phyloP scores from a whole-genome alignment of 2,329 filamentous ascomycete species.

The Iodosphaeria phyllophila region DNA sequence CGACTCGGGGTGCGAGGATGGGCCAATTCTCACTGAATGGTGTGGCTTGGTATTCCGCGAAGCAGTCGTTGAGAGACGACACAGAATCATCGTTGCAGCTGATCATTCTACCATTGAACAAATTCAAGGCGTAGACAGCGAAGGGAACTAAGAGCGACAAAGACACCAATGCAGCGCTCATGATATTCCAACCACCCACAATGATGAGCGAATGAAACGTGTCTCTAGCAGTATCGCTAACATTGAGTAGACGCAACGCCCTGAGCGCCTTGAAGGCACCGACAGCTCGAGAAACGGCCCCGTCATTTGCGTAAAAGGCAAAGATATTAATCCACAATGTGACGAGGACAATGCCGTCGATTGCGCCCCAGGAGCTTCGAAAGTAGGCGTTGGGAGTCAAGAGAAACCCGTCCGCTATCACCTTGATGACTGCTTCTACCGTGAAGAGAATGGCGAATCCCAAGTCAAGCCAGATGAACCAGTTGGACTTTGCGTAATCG shows the following conservation, averaged over 20 bases:
- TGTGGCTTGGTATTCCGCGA: conserved; percentile 60
- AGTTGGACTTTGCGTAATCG: conserved; percentile 47
- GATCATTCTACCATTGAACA: conserved; percentile 72
- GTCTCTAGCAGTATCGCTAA: conserved; percentile 86
- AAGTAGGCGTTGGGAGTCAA: conserved; percentile 97
- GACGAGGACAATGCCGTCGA: conserved; percentile 77
- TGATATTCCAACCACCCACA: conserved; percentile 81
- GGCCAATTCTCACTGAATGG: conserved; percentile 63
- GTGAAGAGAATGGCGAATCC: conserved; percentile 79
- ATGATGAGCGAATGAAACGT: conserved; percentile 96
- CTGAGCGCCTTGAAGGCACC: conserved; percentile 94
- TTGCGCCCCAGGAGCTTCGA: conserved; percentile 89
- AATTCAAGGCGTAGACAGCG: conserved; percentile 83
- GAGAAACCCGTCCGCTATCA: conserved; percentile 86
- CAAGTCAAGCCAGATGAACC: conserved; percentile 91
- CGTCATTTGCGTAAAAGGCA: conserved; percentile 65
- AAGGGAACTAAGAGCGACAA: conserved; percentile 89
- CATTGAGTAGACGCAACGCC: conserved; percentile 77
- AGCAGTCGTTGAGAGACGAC: conserved; percentile 47
- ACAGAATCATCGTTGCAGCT: conserved; percentile 57
- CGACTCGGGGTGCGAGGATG: conserved; percentile 65
- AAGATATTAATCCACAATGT: conserved; percentile 92
- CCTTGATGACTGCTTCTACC: conserved; percentile 73
- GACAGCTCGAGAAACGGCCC: conserved; percentile 72
- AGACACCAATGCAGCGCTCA: conserved; percentile 84